Conservation (phyloP, 768 basidiomycete species). For the Leccinum variicolor region DNA sequence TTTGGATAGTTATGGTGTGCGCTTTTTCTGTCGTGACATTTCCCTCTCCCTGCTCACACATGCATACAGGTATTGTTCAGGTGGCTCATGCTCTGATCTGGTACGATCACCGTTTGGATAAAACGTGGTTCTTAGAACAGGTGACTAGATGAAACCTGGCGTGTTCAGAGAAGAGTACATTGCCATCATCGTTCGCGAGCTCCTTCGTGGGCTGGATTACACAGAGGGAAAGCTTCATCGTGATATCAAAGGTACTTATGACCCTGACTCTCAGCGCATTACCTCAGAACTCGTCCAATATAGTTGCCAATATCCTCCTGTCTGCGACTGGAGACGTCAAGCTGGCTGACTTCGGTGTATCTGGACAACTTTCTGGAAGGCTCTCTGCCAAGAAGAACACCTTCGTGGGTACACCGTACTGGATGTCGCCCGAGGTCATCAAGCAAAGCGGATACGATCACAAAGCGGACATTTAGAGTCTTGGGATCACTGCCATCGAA, state of each 20-base stretch:
- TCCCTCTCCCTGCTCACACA: constrained; percentile 5
- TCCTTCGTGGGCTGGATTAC: constrained; percentile 90
- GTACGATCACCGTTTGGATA: constrained; percentile 43
- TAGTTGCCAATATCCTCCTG: constrained; percentile 92
- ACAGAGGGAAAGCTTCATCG: constrained; percentile 95
- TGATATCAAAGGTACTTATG: constrained; percentile 87
- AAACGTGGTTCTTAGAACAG: constrained; percentile 7
- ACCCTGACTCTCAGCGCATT: not conserved
- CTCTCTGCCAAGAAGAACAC: constrained; percentile 96
- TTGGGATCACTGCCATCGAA: constrained; percentile 97
- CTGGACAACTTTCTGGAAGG: constrained; percentile 92
- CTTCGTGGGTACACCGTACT: constrained; percentile 96
- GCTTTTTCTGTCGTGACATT: constrained; percentile 24
- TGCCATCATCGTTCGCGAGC: constrained; percentile 91
- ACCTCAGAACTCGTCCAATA: not conserved
- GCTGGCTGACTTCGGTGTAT: constrained; percentile 97
- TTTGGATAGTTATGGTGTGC: constrained; percentile 99
- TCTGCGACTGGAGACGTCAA: constrained; percentile 95
- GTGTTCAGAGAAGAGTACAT: constrained; percentile 99
- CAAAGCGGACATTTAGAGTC: constrained; percentile 98
- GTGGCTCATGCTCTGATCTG: constrained; percentile 96
- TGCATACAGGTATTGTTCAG: constrained; percentile 81
- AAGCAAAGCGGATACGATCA: constrained; percentile 99
- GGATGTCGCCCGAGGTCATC: constrained; percentile 99
- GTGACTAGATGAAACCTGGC: constrained; percentile 90